phyloP scores from a whole-genome alignment of 2,329 filamentous ascomycete species.

The Aspergillus sp. region DNA sequence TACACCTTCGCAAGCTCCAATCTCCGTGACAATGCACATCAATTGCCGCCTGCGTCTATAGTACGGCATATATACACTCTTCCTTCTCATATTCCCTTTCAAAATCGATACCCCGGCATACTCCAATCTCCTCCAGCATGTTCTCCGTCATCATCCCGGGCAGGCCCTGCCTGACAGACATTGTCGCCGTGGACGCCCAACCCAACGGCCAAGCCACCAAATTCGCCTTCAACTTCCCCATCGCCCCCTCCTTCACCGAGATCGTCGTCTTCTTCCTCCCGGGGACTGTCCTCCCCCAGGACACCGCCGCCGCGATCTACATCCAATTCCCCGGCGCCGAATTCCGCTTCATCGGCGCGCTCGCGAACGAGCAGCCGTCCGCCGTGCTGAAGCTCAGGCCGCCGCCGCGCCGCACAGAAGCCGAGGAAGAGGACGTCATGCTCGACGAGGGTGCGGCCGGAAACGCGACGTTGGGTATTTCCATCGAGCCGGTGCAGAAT shows the following conservation, averaged over 20 bases:
- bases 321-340: conserved; percentile 67
- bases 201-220: conserved; percentile 57
- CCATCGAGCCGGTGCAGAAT: conserved; percentile 70
- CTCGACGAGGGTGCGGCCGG: conserved; percentile 45
- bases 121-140: conserved; percentile 37
- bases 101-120: background rate
- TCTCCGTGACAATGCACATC: conserved; percentile 1
- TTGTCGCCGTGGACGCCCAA: conserved; percentile 49
- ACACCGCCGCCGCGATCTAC: conserved; percentile 86
- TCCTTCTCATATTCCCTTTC: background rate
- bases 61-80: background rate
- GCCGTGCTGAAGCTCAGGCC: conserved; percentile 77
- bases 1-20: background rate
- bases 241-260: conserved; percentile 61
- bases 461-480: conserved; percentile 75
- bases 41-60: background rate
- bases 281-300: conserved; percentile 66
- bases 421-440: conserved; percentile 42
- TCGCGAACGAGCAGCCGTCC: conserved; percentile 86
- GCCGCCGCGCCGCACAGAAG: conserved; percentile 26
- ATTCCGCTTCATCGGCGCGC: conserved; percentile 83
- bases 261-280: conserved; percentile 88
- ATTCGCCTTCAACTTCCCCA: conserved; percentile 66
- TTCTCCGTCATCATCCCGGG: conserved; percentile 62
- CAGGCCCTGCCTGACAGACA: conserved; percentile 58